These are phyloP conservation scores for Pezicula neosporulosa DNA, from an alignment of 2,329 filamentous ascomycete genomes.

Conservation along the genomic window DNA sequence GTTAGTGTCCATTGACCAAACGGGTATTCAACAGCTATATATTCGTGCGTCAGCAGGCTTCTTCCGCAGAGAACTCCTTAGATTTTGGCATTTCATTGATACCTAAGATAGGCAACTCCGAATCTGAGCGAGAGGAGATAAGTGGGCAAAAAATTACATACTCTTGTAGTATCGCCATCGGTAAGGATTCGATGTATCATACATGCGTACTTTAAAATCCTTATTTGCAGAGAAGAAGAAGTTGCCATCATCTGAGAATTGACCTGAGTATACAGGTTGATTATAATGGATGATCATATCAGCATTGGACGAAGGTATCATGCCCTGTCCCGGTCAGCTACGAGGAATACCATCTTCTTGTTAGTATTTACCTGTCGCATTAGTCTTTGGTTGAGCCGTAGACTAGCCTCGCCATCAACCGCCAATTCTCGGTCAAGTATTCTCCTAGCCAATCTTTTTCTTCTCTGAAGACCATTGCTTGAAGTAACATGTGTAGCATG, in stretches of 20 bases:
- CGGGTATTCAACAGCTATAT: conserved; percentile 64
- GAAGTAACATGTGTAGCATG: conserved; percentile 43
- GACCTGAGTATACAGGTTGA: conserved; percentile 85
- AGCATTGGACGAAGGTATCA: conserved; percentile 74
- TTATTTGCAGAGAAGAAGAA: conserved; percentile 94
- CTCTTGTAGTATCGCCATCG: conserved; percentile 94
- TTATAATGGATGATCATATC: conserved; percentile 89
- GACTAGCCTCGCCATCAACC: conserved; percentile 55
- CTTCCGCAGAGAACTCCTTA: too few relatives aligned
- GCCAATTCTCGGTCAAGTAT: conserved; percentile 83
- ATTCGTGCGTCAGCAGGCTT: too few relatives aligned
- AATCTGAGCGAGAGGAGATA: too few relatives aligned
- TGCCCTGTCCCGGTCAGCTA: conserved; percentile 42
- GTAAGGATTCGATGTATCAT: conserved; percentile 93
- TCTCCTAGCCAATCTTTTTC: conserved; percentile 61
- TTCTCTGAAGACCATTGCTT: conserved; percentile 37
- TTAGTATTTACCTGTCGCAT: conserved; percentile 58
- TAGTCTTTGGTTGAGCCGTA: conserved; percentile 57
- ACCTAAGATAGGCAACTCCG: too few relatives aligned
- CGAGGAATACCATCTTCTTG: not conserved
- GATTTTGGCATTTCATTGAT: too few relatives aligned
- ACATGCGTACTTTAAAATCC: conserved; percentile 94
- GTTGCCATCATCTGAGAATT: conserved; percentile 95
- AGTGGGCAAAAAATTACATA: too few relatives aligned
- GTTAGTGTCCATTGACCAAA: conserved; percentile 95